A percentile compares a stretch with the other conserved stretches of the same genome.
These are phyloP conservation scores for Gremmenia infestans DNA, from an alignment of 2,329 filamentous ascomycete genomes.

Conservation along the genomic window DNA sequence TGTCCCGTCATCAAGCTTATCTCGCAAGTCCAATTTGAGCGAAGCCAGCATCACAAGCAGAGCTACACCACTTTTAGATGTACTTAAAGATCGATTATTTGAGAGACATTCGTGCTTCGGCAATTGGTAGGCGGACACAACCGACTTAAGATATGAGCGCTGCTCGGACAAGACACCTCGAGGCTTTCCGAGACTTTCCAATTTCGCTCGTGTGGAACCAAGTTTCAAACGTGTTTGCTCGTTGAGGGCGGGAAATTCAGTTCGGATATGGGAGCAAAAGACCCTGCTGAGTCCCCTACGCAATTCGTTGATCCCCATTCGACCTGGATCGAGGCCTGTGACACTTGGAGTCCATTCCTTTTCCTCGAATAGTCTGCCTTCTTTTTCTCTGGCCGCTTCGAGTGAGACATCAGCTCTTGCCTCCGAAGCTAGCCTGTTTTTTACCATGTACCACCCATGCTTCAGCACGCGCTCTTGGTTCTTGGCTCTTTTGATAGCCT, in stretches of 20 bases:
- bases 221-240: neutral
- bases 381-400: neutral
- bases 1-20: neutral
- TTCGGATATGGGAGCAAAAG: slow-evolving; percentile 3
- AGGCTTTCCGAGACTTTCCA: neutral
- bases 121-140: neutral
- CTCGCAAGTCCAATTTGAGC: neutral
- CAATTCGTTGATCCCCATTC: neutral
- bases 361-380: neutral
- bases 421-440: neutral
- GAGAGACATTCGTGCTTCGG: neutral
- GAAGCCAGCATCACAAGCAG: neutral
- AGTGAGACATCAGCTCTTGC: slow-evolving; percentile 1
- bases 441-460: slow-evolving; percentile 1
- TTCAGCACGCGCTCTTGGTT: neutral
- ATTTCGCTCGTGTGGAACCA: neutral
- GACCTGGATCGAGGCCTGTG: neutral
- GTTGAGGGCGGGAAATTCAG: neutral
- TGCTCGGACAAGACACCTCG: neutral
- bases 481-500: slow-evolving; percentile 1
- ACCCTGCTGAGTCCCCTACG: neutral
- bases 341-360: neutral
- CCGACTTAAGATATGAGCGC: neutral
- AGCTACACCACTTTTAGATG: neutral
- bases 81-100: neutral